Evolutionary conservation across 1,284 basidiomycete genomes (phyloP), one percentile per base, ranked within the genome.

Genomic region (Melampsora abietis-canadensis): DNA sequence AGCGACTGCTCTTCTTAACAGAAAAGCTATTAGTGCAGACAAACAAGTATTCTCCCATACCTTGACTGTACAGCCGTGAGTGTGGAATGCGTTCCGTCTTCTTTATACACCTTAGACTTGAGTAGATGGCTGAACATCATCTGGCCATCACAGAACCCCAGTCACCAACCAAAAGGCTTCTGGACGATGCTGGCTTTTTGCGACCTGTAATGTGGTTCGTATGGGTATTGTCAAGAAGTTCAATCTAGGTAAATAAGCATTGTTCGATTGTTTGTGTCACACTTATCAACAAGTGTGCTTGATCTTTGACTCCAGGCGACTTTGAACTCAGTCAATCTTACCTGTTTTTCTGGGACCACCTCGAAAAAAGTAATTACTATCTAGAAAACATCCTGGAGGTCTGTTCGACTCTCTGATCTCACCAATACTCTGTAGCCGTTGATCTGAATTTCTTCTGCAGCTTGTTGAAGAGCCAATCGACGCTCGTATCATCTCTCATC

Each of bases 351-450:
- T 94, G 89, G 85, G 92, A 95, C 83, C 94, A 94, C 84, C 86
- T 96, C 66, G 94, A 96, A 85, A 96, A 96, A 83, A 86, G 89
- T 69, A 97, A 98, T 84, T 94, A 91, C 84, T 96, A 91, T 82
- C 88, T 98, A 30, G 94, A 98, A 83, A 84, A 89, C 63, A 87
- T 90, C 75, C 91, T 98, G 78, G 86, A 95, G 5, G 70, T 73
- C 2, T 59, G 70, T 66, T 30, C 48, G 8, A 34, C 17, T 10
- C 27, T 27, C 27, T 27, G 27, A 27, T 2, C 27, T 27, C 27
- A 27, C 27, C 27, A 27, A 27, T 27, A 27, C 27, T 27, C 1
- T 27, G 1, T 27, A 27, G 27, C 27, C 27, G 27, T 60, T 40
- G 4, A 46, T 60, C 21, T 68, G 30, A 68, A 68, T 59, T 31